Percentiles rank a stretch among this genome's conserved stretches.
phyloP scores from a whole-genome alignment of 306 rosid genomes.

The Senna tora region DNA sequence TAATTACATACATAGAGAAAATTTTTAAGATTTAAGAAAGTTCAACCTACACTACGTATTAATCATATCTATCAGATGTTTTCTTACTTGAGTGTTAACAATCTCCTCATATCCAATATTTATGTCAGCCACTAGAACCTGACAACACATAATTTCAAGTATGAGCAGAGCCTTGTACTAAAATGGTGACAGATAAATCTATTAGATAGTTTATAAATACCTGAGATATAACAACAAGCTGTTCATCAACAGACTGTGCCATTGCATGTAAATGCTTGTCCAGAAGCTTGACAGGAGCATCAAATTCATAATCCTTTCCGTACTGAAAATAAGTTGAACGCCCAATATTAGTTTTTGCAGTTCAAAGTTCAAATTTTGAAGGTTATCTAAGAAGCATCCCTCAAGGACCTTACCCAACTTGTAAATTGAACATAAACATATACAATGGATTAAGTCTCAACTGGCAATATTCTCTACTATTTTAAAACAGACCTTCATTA shows the following conservation, averaged over 20 bases:
- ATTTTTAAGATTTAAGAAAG: slow-evolving; percentile 2
- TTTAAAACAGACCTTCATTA: slow-evolving; percentile 3
- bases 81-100: slow-evolving; percentile 79
- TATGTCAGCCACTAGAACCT: slow-evolving; percentile 92
- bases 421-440: background rate
- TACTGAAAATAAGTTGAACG: slow-evolving; percentile 51
- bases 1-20: slow-evolving; percentile 31
- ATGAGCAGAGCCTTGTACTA: slow-evolving; percentile 7
- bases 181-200: background rate
- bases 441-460: background rate
- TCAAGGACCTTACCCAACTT: background rate
- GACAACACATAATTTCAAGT: slow-evolving; percentile 32
- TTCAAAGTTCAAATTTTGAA: background rate
- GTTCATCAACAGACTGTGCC: slow-evolving; percentile 79
- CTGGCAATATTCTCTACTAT: background rate
- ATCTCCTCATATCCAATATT: slow-evolving; percentile 89
- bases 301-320: slow-evolving; percentile 83
- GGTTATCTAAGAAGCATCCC: background rate
- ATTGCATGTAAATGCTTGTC: slow-evolving; percentile 77
- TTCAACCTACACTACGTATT: background rate
- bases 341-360: background rate
- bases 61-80: slow-evolving; percentile 3
- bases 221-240: slow-evolving; percentile 85
- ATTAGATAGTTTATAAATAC: slow-evolving; percentile 40
- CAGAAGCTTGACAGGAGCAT: slow-evolving; percentile 83